Conservation (phyloP, 148 eudicot genomes). For the Silene latifolia region DNA sequence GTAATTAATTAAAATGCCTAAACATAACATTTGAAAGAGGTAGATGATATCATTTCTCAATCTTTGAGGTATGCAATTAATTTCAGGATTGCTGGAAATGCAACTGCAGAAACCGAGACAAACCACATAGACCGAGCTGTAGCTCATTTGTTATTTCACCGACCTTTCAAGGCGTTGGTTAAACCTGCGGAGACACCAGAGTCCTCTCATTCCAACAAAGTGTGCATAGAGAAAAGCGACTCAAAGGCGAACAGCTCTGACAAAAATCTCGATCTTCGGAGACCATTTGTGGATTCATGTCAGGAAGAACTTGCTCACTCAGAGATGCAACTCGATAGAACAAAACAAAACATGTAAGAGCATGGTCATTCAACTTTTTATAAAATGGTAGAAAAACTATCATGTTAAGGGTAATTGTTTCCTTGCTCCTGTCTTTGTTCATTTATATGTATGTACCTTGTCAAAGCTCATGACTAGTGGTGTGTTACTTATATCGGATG, state of each 20-base stretch:
- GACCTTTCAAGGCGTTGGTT: slow-evolving; percentile 40
- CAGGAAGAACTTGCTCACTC: neutral
- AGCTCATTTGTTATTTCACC: slow-evolving; percentile 78
- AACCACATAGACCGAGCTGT: slow-evolving; percentile 74
- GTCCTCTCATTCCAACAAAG: slow-evolving; percentile 40
- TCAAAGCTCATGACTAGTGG: neutral
- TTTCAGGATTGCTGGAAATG: slow-evolving; percentile 36
- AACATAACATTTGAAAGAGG: neutral
- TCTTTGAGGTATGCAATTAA: neutral
- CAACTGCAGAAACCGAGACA: slow-evolving; percentile 54
- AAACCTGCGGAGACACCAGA: slow-evolving; percentile 50
- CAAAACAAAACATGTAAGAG: neutral
- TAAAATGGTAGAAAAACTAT: neutral
- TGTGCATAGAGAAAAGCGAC: neutral
- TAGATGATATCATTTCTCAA: neutral
- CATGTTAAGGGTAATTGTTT: neutral
- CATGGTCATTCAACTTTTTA: too few relatives aligned
- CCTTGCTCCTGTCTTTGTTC: neutral
- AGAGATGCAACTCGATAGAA: neutral
- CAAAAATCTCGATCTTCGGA: neutral
- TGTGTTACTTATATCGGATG: neutral
- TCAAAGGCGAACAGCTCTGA: neutral
- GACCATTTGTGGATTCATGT: neutral
- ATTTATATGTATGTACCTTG: neutral
- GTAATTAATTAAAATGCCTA: too few relatives aligned